Percentiles rank a stretch among this genome's conserved stretches.
These are phyloP conservation scores for Ceratobasidium sp. DNA, from an alignment of 1,284 basidiomycete species.

Conservation along the genomic window DNA sequence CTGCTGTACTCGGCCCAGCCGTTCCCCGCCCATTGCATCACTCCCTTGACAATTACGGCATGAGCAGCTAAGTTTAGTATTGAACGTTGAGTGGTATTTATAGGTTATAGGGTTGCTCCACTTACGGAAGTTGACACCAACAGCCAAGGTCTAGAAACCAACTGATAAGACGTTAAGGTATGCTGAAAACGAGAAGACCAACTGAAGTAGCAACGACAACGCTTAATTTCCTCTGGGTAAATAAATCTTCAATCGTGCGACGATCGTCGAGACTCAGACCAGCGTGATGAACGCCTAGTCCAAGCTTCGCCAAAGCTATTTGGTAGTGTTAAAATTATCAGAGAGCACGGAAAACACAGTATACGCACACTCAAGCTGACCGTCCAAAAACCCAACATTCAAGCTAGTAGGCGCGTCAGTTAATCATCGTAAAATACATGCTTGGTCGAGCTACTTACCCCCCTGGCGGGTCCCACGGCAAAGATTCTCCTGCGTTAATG, in stretches of 20 bases:
- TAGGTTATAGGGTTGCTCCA: conserved; percentile 28
- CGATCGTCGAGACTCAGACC: conserved; percentile 81
- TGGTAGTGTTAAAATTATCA: neutral
- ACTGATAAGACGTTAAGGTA: neutral
- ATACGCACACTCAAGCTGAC: conserved; percentile 66
- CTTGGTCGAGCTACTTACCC: conserved; percentile 56
- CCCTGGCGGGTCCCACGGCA: conserved; percentile 72
- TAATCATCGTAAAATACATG: conserved; percentile 8
- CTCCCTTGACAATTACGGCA: conserved; percentile 84
- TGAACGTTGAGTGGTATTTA: neutral
- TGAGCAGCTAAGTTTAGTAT: conserved; percentile 68
- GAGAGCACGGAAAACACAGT: neutral
- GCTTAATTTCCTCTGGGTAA: conserved; percentile 69
- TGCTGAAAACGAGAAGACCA: conserved; percentile 47
- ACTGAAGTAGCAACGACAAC: conserved; percentile 80
- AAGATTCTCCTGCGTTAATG: conserved; percentile 58
- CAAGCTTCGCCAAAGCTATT: conserved; percentile 56
- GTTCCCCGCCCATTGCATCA: conserved; percentile 67
- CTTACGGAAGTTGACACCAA: conserved; percentile 88
- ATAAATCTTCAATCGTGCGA: conserved; percentile 74
- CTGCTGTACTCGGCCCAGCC: conserved; percentile 78
- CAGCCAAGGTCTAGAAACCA: conserved; percentile 75
- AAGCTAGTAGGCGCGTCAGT: conserved; percentile 56
- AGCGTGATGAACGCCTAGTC: conserved; percentile 89
- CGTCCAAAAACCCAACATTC: conserved; percentile 67